phyloP scores from a whole-genome alignment of 2,329 filamentous ascomycete species.

The Rasamsonia emersonii region DNA sequence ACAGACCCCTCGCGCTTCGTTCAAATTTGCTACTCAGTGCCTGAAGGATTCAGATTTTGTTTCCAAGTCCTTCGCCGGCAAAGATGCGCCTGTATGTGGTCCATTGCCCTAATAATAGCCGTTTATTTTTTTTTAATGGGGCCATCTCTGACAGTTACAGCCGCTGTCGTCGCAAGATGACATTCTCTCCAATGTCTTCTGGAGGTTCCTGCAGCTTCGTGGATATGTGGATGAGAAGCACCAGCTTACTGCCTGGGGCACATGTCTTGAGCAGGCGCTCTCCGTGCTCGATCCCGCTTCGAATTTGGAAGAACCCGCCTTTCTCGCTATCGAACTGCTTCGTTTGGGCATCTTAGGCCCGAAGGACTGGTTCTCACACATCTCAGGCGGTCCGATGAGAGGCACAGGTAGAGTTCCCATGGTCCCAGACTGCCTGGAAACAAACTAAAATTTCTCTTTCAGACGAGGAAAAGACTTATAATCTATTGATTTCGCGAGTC shows the following conservation, averaged over 20 bases:
- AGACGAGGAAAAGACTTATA: slow-evolving; percentile 67
- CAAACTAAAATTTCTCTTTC: slow-evolving; percentile 25
- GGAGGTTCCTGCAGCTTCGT: slow-evolving; percentile 81
- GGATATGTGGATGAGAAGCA: slow-evolving; percentile 75
- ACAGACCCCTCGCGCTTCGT: slow-evolving; percentile 20
- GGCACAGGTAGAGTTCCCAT: slow-evolving; percentile 37
- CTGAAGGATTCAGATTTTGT: slow-evolving; percentile 63
- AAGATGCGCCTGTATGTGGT: slow-evolving; percentile 33
- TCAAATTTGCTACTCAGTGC: slow-evolving; percentile 47
- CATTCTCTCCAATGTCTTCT: slow-evolving; percentile 66
- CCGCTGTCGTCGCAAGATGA: slow-evolving; percentile 58
- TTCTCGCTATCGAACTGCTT: slow-evolving; percentile 79
- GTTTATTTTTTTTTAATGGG: neutral
- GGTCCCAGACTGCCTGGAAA: neutral
- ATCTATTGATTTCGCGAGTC: slow-evolving; percentile 76
- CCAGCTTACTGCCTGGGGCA: slow-evolving; percentile 74
- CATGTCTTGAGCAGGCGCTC: slow-evolving; percentile 64
- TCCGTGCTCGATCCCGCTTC: slow-evolving; percentile 49
- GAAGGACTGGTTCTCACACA: slow-evolving; percentile 52
- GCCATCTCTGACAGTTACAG: slow-evolving; percentile 26
- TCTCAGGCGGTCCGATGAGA: slow-evolving; percentile 51
- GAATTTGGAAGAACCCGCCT: slow-evolving; percentile 64
- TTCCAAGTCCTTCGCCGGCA: slow-evolving; percentile 56
- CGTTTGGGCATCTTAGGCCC: slow-evolving; percentile 69
- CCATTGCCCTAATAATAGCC: neutral